Base-by-base conservation (phyloP, 2,329 filamentous ascomycete species). In the Venturia carpophila region DNA sequence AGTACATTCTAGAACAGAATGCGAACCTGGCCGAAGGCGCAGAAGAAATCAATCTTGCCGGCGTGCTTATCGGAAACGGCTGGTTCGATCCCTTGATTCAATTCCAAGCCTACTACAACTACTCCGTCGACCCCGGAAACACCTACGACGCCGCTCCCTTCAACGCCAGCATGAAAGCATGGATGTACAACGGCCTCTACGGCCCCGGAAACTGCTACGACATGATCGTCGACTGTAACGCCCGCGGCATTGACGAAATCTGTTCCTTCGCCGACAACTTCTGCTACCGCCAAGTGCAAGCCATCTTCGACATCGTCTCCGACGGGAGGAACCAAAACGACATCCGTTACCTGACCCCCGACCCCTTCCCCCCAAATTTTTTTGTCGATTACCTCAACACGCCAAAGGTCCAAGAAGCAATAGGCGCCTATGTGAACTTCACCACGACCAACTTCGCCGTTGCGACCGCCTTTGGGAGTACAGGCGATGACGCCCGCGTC, bases 361-460 rank as follows among this genome's bases (percentile, higher is more conserved):
- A 86, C 70, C 83, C 83, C 0, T 87, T 87, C 71, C 84, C 84
- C 0, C 81, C 83, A 68, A 69, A 70, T 0, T 84, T 81, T 72
- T 87, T 81, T 68, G 72, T 75, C 15, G 75, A 79, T n/a, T 88
- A 86, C 70, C 78, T 88, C 41, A 87, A 87, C 72, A 78, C 76
- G 1, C 75, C 79, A 0, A 71, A 75, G 13, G 79, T 86, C 0
- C 52, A 64, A 30, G 11, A 64, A n/a, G 84, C 84, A 0, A 81
- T 88, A 65, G 85, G 85, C 11, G 84, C 83, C 0, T 83, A 75
- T 69, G 79, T 80, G 65, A 88, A 87, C 71, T 88, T 82, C 74
- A 82, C 81, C 3, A 72, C 73, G 4, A 74, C 72, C 42, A 80
- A 77, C 66, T 77, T 71, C 66, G 74, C 78, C 0, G 80, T 83